phyloP scores from a whole-genome alignment of 805 yeast species.

The Starmera amethionina region DNA sequence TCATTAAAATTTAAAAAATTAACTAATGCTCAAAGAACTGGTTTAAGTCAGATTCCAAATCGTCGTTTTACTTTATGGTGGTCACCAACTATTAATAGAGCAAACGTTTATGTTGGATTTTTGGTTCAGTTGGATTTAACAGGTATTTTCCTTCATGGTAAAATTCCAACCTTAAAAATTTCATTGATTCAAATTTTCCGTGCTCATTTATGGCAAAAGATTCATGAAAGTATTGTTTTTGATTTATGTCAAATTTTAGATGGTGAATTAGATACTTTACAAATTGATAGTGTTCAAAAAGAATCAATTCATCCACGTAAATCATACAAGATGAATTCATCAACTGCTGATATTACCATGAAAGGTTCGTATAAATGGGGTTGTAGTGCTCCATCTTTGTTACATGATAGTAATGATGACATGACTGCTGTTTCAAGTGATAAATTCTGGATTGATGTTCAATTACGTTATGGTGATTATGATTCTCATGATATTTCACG shows the following conservation, averaged over 20 bases:
- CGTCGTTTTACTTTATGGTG: conserved; percentile 98
- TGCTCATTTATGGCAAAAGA: conserved; percentile 98
- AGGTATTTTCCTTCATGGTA: conserved; percentile 95
- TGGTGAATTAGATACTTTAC: conserved; percentile 72
- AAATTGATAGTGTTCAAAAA: conserved; percentile 79
- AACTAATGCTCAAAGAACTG: conserved; percentile 96
- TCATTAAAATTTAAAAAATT: conserved; percentile 88
- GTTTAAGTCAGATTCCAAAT: conserved; percentile 94
- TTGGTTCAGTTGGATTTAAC: conserved; percentile 92
- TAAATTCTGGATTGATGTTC: conserved; percentile 93
- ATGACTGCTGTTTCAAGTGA: conserved; percentile 45
- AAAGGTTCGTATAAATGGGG: conserved; percentile 75
- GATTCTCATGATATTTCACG: conserved; percentile 96
- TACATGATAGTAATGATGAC: conserved; percentile 61
- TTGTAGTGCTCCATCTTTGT: conserved; percentile 69
- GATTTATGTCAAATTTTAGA: conserved; percentile 91
- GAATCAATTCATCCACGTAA: conserved; percentile 94
- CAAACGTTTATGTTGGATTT: conserved; percentile 96
- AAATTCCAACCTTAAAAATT: conserved; percentile 92
- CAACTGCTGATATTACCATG: conserved; percentile 83
- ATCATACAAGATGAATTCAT: conserved; percentile 93
- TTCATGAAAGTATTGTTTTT: conserved; percentile 90
- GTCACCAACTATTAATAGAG: conserved; percentile 98
- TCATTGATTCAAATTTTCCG: conserved; percentile 93
- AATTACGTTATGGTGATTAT: conserved; percentile 91